Base-by-base conservation (phyloP, 108 stramenopile genomes). In the Pseudonitzschia delicatissima region DNA sequence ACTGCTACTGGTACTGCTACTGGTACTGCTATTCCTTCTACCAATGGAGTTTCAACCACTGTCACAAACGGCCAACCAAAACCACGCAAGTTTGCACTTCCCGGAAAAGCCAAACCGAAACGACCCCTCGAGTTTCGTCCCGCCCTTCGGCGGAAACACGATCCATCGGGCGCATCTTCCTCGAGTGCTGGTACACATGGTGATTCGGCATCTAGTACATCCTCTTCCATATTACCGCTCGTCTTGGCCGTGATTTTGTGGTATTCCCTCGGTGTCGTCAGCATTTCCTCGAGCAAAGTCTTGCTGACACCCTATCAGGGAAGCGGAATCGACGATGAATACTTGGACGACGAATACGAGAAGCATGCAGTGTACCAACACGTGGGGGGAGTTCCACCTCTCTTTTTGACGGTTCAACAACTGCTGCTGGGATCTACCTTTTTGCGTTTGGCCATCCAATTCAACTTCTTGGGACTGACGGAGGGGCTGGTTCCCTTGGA, bases 251-350 rank as follows among this genome's bases (percentile, higher is more conserved):
- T 92, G 1, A 27, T 73, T 7, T 61, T 87, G 6, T 93, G 91
- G 91, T 93, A 88, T 65, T 57, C 82, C 0, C 69, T 93, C 12
- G 91, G 91, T n/a, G 83, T 93, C 11, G 52, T 90, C 2, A 81
- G 81, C 26, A 93, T 93, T 48, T 77, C 83, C 29, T 78, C 87
- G 3, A 81, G 88, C 37, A 93, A 93, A 48, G 32, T 90, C 26
- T 57, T 93, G 28, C 37, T 73, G 34, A 26, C 33, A 58, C 57
- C 57, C 57, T 58, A 58, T 15, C 32, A 58, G 2, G 9, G 17
- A 29, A 32, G 15, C 15, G 0, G 0, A 34, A 2, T 33, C 33
- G 28, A 32, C 0, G n/a, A 51, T 23, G 23, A 51, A 26, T 9
- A 51, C 27, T 18, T 3, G 23, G 28, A 32, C 0, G 50, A 51